These are phyloP conservation scores for Curvularia lunata DNA, from an alignment of 2,329 filamentous ascomycete genomes.

Conservation along the genomic window DNA sequence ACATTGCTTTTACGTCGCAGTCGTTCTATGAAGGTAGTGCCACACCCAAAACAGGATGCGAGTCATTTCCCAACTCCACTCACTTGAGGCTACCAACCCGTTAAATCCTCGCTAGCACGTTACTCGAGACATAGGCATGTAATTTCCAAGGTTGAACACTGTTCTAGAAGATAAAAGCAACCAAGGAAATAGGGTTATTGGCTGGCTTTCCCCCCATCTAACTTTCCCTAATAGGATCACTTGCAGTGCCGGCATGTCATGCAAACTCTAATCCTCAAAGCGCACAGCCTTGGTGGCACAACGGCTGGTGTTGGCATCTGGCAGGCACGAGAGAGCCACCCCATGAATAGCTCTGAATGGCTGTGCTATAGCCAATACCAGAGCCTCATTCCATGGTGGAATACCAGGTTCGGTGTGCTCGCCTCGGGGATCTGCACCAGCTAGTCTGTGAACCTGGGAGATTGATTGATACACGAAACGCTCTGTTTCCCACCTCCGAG, in stretches of 20 bases:
- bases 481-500: slow-evolving; percentile 4
- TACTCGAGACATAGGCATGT: background rate
- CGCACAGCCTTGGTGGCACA: background rate
- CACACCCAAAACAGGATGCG: background rate
- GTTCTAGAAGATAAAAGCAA: slow-evolving; percentile 2
- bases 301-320: background rate
- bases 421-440: background rate
- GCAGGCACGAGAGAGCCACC: background rate
- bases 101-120: background rate
- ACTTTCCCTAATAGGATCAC: background rate
- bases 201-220: background rate
- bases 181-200: background rate
- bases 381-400: background rate
- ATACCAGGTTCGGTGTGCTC: background rate
- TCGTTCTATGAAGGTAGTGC: background rate
- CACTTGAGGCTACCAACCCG: background rate
- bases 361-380: background rate
- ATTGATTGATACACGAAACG: background rate
- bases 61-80: background rate
- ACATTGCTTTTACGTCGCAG: background rate
- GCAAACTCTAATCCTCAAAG: background rate
- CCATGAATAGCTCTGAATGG: background rate
- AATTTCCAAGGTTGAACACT: background rate
- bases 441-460: background rate
- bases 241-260: background rate